Evolutionary conservation across 2,329 filamentous ascomycete species (phyloP), one percentile per base, ranked within the genome.

Genomic region (Fusarium nurragi): DNA sequence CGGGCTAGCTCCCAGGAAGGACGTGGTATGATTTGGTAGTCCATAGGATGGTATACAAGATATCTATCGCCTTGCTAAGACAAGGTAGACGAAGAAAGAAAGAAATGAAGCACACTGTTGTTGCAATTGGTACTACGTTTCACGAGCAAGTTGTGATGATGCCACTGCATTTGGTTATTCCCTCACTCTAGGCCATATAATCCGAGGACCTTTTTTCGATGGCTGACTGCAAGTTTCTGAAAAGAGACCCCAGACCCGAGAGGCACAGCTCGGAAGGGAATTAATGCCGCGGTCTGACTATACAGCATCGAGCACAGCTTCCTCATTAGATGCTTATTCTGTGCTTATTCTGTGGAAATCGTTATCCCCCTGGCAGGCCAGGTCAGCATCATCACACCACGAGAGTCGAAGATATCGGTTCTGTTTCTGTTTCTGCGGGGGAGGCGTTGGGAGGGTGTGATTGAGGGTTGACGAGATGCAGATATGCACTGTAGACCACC

Each of bases 1-100:
- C 65, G 67, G 72, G 71, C 69, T 68, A 74, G 72, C 61, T 73
- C 69, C 71, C 49, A 50, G 52, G 51, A 40, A 50, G 55, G 54
- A 59, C 34, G 54, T 32, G 47, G 34, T 25, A 58, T 37, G 52
- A 54, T 30, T 30, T 30, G 26, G 26, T 13, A 30, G 26, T 30
- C 26, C 14, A 30, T 13, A 50, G 38, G 38, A 37, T 58, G 48
- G 44, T 40, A 60, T 60, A 58, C 48, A 34, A 8, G 49, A 65
- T 47, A 61, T 45, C 36, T 32, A 55, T n/a, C 28, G 26, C 30
- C 49, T 56, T 59, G 54, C 54, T 36, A 50, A 59, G 56, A 46
- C 47, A 51, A 56, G 50, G 46, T 51, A 26, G 30, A 46, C 46
- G 47, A 44, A 50, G 36, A 51, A 51, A 46, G 41, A 50, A 44